Evolutionary conservation across 2,329 filamentous ascomycete species (phyloP), one percentile per base, ranked within the genome.

Genomic region (Talaromyces verruculosus): DNA sequence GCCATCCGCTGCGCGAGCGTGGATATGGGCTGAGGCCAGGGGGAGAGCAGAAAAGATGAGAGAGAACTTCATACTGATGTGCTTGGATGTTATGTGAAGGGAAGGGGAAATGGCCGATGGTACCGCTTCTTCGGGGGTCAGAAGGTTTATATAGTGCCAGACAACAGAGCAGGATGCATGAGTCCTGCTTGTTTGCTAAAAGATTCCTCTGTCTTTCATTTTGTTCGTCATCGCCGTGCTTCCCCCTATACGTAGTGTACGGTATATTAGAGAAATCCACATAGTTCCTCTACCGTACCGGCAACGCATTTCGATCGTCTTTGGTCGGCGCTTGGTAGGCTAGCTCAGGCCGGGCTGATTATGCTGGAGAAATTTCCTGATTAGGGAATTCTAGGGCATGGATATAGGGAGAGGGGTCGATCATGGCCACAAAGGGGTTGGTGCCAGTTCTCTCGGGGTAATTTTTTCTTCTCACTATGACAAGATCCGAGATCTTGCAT

Each of bases 11-110:
- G 61, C 43, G 47, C 45, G 61, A 28, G 30, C 45, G 37, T 53
- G 13, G 43, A 63, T 37, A 25, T 39, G 43, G 17, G 61, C 61
- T 13, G 61, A 53, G 15, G 30, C 47, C 19, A 53, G 15, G 17
- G 61, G 61, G 19, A 55, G 33, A 51, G 45, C 61, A 53, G 45
- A 30, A 15, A 55, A 37, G 19, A 63, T 30, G 5, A 63, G 33
- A 6, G 61, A 63, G n/a, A 37, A n/a, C 5, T 25, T 22, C 37
- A 33, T 64, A 49, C 30, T 64, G n/a, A 64, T 53, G 60, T 5
- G 1, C 13, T 39, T 13, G 5, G 11, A 13, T 39, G 25, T 25
- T 25, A 15, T 13, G 11, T 17, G 13, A 39, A 39, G 37, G 13
- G 13, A 39, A 39, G 5, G 13, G 13, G 13, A 17, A 5, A 17